These are phyloP conservation scores for Rhytidiadelphus loreus DNA, from an alignment of 225 moss, liverwort and hornwort genomes.

Conservation along the genomic window DNA sequence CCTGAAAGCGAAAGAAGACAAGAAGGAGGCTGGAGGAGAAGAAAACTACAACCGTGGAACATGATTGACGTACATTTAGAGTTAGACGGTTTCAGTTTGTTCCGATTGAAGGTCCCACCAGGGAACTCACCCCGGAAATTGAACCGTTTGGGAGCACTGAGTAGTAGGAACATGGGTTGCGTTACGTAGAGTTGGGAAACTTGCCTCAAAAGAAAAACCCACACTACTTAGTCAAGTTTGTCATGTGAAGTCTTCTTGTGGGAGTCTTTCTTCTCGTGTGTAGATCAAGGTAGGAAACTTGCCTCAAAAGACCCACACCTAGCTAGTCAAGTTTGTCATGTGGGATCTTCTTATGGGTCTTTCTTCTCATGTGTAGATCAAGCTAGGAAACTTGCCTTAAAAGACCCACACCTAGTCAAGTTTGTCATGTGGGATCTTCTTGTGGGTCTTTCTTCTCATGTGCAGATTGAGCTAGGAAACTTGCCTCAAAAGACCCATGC, in stretches of 20 bases:
- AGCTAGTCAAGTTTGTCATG: too few relatives aligned
- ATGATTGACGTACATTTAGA: neutral
- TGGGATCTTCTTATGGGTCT: too few relatives aligned
- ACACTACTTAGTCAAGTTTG: too few relatives aligned
- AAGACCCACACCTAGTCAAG: neutral
- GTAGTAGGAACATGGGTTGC: neutral
- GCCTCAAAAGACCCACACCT: neutral
- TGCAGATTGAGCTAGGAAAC: neutral
- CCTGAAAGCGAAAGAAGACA: neutral
- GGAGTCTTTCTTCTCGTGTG: too few relatives aligned
- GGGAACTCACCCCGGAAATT: neutral
- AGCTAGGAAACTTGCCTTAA: neutral
- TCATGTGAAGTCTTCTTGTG: too few relatives aligned
- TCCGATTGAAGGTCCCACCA: neutral
- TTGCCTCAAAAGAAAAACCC: too few relatives aligned
- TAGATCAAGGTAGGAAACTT: neutral
- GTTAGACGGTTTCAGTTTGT: too few relatives aligned
- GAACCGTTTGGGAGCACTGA: accelerated
- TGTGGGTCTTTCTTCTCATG: too few relatives aligned
- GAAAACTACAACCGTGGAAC: neutral
- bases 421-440: neutral
- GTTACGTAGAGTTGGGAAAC: too few relatives aligned
- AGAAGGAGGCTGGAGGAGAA: too few relatives aligned
- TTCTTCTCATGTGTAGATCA: too few relatives aligned
- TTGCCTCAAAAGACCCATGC: neutral